Base-by-base conservation (phyloP, 495 filamentous ascomycete species). In the Aspergillus bertholletiae region DNA sequence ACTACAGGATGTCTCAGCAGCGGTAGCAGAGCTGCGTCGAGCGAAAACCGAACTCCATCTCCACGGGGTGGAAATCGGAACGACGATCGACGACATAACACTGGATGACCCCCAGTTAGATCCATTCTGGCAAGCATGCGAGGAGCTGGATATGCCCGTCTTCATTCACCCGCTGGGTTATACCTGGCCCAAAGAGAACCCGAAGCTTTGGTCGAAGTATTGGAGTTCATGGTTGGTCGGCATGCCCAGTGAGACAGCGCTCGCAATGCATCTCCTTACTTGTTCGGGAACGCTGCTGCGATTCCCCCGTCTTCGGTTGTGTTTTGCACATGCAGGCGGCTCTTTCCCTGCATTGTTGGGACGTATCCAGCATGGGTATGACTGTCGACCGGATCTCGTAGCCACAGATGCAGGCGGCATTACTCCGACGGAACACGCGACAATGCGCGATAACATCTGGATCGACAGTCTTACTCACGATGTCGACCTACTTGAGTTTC, bases 381-480 rank as follows among this genome's bases (percentile, higher is more conserved):
- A 64, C 32, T 64, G 58, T 49, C 55, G 62, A 22, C 62, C 62
- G 1, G 62, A 64, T 22, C 53, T 64, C 9, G 62, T 64, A 1
- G 62, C 62, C 0, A 53, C 54, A 39, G 49, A 59, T 43, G 51
- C 62, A 4, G 44, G 55, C 2, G 62, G 58, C 5, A 41, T 64
- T 12, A 59, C 55, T 0, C 62, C 62, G 6, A 47, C 55, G 28
- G 51, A 49, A 5, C 60, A 61, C 53, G 27, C 55, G 8, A 53
- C 55, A 9, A 50, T 47, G 2, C 55, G 57, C 5, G 58, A 59
- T 18, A 64, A 64, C 47, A 64, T 64, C 20, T 64, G 62, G 58
- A 54, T 64, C 35, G 62, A 64, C 24, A 64, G 62, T 35, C 40
- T 64, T 39, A 57, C 60, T 5, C 62, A 64, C 43, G 62, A 64